phyloP scores from a whole-genome alignment of 2,329 filamentous ascomycete species.

The Pyricularia sp. region DNA sequence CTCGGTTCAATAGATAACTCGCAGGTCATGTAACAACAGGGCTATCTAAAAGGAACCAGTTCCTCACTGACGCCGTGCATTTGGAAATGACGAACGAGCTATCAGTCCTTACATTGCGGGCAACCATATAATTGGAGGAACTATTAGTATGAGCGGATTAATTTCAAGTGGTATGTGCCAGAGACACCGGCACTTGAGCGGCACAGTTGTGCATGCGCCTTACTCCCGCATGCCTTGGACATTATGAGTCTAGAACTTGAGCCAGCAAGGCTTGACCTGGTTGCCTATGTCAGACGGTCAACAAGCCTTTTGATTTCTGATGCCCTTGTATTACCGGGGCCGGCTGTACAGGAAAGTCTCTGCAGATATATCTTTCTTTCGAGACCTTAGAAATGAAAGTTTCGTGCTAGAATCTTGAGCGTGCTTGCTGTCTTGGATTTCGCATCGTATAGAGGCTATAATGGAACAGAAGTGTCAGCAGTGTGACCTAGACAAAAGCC shows the following conservation, averaged over 20 bases:
- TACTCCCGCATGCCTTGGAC: background rate
- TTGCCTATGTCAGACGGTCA: background rate
- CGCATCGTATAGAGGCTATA: background rate
- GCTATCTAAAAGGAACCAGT: background rate
- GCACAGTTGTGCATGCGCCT: background rate
- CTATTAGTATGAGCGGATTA: background rate
- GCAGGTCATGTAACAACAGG: background rate
- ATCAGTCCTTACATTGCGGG: background rate
- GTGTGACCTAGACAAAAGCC: background rate
- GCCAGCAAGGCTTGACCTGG: background rate
- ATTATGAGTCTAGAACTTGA: background rate
- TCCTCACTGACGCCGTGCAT: background rate
- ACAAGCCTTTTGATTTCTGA: background rate
- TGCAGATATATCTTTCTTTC: background rate
- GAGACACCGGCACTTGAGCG: background rate
- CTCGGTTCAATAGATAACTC: background rate
- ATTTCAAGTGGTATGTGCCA: background rate
- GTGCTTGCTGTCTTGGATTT: background rate
- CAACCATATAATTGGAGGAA: background rate
- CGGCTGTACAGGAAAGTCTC: background rate
- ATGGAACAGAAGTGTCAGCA: background rate
- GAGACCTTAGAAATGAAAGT: background rate
- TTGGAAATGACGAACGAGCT: background rate
- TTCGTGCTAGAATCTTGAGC: background rate
- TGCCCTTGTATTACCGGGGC: too few species aligned